Evolutionary conservation across 805 yeast species (phyloP), one percentile per base, ranked within the genome.

Genomic region (Metschnikowia cerradonensis): DNA sequence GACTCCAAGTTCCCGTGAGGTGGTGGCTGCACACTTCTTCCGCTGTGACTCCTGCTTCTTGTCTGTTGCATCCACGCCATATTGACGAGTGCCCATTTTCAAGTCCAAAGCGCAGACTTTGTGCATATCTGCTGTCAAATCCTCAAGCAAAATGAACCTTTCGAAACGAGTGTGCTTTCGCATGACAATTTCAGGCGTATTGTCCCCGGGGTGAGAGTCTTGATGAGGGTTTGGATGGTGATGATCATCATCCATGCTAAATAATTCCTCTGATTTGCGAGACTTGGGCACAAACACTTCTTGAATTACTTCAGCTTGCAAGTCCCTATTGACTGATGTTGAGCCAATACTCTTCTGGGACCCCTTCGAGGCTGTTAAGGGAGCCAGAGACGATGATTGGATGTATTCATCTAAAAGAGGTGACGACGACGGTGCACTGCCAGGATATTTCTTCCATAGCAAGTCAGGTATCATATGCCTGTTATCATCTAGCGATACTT

Each of bases 31-130:
- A 67, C 99, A 94, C 68, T 94, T 94, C 49, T 76, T 75, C 33
- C 88, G 71, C 70, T 94, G 99, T 0, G 96, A 88, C 44, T 71
- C 64, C 62, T 83, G 86, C 67, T 94, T 94, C 45, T 82, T 70
- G 13, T 70, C 66, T 5, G 77, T 76, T 0, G 98, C 97, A 56
- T 90, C 96, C n/a, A 92, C 86, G 8, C 99, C 99, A 62, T 94
- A 94, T 68, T 94, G 99, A 52, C 99, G 77, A 0, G 99, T 92
- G 0, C 99, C 99, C 98, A 94, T 94, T 65, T 94, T 94, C 60
- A 94, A 74, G 68, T 94, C 99, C 45, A 94, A 71, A 0, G 92
- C 98, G 64, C 97, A 91, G 0, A 99, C 97, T 56, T 79, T 80
- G 31, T 69, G 73, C 83, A 92, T 82, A 22, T 89, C 88, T 49